phyloP scores from a whole-genome alignment of 495 filamentous ascomycete genomes.

The Xanthoparmelia taractica region DNA sequence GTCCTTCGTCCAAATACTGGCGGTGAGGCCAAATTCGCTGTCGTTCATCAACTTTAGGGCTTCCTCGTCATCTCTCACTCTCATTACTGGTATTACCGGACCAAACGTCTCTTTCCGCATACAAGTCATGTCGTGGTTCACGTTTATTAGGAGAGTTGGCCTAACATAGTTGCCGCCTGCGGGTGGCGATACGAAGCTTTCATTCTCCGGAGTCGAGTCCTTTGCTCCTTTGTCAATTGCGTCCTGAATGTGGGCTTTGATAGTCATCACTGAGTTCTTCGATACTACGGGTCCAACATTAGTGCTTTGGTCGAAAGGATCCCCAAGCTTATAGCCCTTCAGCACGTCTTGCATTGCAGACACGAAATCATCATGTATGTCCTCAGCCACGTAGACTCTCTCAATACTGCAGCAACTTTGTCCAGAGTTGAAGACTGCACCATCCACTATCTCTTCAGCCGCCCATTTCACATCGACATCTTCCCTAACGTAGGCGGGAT shows the following conservation, averaged over 20 bases:
- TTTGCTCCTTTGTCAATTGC: conserved; percentile 72
- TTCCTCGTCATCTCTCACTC: conserved; percentile 74
- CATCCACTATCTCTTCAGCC: conserved; percentile 86
- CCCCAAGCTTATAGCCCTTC: conserved; percentile 78
- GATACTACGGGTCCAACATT: conserved; percentile 88
- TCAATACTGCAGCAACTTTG: conserved; percentile 95
- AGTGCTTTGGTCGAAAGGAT: conserved; percentile 70
- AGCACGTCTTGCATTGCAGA: conserved; percentile 70
- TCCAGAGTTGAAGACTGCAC: conserved; percentile 91
- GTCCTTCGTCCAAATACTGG: conserved; percentile 98
- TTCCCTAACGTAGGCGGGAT: conserved; percentile 77
- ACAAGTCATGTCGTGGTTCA: conserved; percentile 76
- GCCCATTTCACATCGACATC: conserved; percentile 88
- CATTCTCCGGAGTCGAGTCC: conserved; percentile 74
- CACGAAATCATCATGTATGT: conserved; percentile 74
- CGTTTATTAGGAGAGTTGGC: conserved; percentile 74
- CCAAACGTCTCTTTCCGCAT: conserved; percentile 98
- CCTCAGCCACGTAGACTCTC: conserved; percentile 82
- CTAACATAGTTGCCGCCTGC: conserved; percentile 74
- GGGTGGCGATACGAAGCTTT: conserved; percentile 60
- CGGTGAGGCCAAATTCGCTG: conserved; percentile 86
- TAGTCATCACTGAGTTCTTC: conserved; percentile 61
- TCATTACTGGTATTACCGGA: conserved; percentile 89
- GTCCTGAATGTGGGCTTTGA: conserved; percentile 73
- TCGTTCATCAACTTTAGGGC: conserved; percentile 89